These are phyloP conservation scores for Trichoderma asperellum DNA, from an alignment of 2,329 filamentous ascomycete genomes.

Conservation along the genomic window DNA sequence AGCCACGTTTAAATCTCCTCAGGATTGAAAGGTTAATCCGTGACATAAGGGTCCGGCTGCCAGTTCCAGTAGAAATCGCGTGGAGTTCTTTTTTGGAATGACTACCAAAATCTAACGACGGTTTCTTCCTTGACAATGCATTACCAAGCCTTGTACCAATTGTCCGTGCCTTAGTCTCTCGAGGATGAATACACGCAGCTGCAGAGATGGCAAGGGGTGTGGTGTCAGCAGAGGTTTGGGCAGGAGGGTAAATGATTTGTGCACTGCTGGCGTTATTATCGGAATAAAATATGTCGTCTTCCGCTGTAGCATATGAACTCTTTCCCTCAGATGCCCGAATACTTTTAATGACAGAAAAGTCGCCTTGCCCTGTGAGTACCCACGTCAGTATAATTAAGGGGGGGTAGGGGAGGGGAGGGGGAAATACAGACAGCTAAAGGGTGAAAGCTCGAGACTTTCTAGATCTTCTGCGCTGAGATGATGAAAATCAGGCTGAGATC, in stretches of 20 bases:
- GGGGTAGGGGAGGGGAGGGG: not conserved
- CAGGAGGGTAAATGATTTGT: conserved; percentile 5
- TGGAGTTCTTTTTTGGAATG: conserved; percentile 49
- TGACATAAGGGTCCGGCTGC: conserved; percentile 41
- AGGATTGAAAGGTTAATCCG: conserved; percentile 44
- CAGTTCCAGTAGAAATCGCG: not conserved
- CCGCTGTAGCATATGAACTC: conserved; percentile 37
- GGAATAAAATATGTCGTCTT: conserved; percentile 28
- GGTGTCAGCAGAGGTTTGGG: conserved; percentile 27
- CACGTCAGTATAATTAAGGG: not conserved
- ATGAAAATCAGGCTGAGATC: conserved; percentile 37
- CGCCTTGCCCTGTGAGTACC: conserved; percentile 34
- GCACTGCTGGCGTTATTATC: conserved; percentile 19
- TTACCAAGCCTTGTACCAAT: conserved; percentile 49
- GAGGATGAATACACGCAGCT: conserved; percentile 44
- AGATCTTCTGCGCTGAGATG: conserved; percentile 41
- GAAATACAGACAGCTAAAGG: conserved; percentile 41
- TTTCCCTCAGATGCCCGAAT: conserved; percentile 33
- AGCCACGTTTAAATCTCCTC: conserved; percentile 36
- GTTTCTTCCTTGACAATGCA: conserved; percentile 39
- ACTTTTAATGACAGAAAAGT: conserved; percentile 30
- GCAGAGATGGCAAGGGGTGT: conserved; percentile 38
- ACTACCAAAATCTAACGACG: conserved; percentile 40
- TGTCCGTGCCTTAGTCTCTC: conserved; percentile 45
- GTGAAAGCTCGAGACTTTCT: conserved; percentile 43